phyloP scores from a whole-genome alignment of 352 stramenopile species.

The Phytophthora niederhauseri region DNA sequence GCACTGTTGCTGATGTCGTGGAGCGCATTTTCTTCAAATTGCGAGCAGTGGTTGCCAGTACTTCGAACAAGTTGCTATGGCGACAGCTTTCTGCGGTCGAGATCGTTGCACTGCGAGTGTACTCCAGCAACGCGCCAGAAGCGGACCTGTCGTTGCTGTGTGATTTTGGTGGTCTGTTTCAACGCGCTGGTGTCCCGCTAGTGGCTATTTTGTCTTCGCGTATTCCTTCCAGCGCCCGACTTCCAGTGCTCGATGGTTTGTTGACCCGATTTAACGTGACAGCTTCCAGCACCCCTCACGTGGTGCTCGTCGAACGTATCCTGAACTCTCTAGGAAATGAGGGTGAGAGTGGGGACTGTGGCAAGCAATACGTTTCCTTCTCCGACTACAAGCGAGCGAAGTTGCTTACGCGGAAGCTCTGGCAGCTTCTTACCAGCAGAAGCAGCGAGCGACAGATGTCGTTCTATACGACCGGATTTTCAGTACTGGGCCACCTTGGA shows the following conservation, averaged over 20 bases:
- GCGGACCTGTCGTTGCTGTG: slow-evolving; percentile 22
- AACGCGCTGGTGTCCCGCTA: slow-evolving; percentile 31
- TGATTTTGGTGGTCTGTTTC: slow-evolving; percentile 30
- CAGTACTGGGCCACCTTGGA: slow-evolving; percentile 33
- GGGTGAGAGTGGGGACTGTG: not conserved
- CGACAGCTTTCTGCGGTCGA: slow-evolving; percentile 45
- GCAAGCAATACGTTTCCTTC: slow-evolving; percentile 28
- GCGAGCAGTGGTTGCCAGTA: slow-evolving; percentile 20
- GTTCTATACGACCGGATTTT: slow-evolving; percentile 49
- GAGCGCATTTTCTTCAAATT: slow-evolving; percentile 51
- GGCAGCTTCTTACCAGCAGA: slow-evolving; percentile 39
- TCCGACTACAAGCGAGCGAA: slow-evolving; percentile 46
- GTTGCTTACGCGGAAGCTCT: slow-evolving; percentile 45
- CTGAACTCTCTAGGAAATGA: slow-evolving; percentile 35
- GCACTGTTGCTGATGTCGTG: slow-evolving; percentile 13
- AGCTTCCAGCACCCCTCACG: slow-evolving; percentile 21
- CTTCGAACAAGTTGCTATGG: slow-evolving; percentile 14
- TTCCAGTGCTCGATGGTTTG: slow-evolving; percentile 31
- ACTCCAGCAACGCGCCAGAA: slow-evolving; percentile 20
- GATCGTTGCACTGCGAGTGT: slow-evolving; percentile 34
- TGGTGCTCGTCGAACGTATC: slow-evolving; percentile 44
- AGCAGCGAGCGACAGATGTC: slow-evolving; percentile 7
- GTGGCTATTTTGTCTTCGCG: slow-evolving; percentile 32
- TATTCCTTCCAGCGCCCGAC: slow-evolving; percentile 9
- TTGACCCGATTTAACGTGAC: slow-evolving; percentile 14